Evolutionary conservation across 768 basidiomycete species (phyloP), one percentile per base, ranked within the genome.

Genomic region (Lactarius sanguifluus): DNA sequence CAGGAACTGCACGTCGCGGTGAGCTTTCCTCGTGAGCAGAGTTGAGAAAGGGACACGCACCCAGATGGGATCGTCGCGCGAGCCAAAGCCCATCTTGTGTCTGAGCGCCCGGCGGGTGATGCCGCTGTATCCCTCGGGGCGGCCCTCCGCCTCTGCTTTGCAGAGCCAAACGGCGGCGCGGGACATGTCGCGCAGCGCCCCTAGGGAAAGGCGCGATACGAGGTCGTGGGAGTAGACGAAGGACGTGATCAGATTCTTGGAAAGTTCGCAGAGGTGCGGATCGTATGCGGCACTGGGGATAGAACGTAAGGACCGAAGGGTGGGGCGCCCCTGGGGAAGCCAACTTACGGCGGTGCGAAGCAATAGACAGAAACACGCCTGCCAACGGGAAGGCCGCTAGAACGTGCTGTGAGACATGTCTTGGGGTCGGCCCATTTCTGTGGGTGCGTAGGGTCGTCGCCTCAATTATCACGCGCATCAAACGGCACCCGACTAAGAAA

Each of bases 391-490:
- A 93, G 81, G 8, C 90, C 90, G 67, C 89, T 89, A 34, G 87
- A 84, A 55, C 81, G 78, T 43, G 81, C 79, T 8, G 84, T 94
- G 50, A 88, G 79, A 69, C 92, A 92, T 2, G 88, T 93, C 68
- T 78, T 81, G 23, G 90, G 90, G 73, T 92, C 90, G 1, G 91
- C 90, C 92, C 92, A 94, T 84, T 90, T 89, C 91, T 92, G 67
- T 7, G 40, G 36, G 15, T 16, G 8, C 36, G 5, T 6, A 8
- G 8, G 40, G 54, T 36, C 9, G 20, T 38, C 25, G 55, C 15
- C 52, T 52, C 23, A 57, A 68, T 25, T 23, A 43, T 45, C 40
- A 41, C 57, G 61, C 40, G 60, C 65, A 28, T n/a, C 16, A 65
- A 40, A 71, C 56, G 47, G 40, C 30, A 57, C 38, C 52, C 57